Evolutionary conservation across 345 rosid species (phyloP), one percentile per base, ranked within the genome.

Genomic region (Alliaria petiolata): DNA sequence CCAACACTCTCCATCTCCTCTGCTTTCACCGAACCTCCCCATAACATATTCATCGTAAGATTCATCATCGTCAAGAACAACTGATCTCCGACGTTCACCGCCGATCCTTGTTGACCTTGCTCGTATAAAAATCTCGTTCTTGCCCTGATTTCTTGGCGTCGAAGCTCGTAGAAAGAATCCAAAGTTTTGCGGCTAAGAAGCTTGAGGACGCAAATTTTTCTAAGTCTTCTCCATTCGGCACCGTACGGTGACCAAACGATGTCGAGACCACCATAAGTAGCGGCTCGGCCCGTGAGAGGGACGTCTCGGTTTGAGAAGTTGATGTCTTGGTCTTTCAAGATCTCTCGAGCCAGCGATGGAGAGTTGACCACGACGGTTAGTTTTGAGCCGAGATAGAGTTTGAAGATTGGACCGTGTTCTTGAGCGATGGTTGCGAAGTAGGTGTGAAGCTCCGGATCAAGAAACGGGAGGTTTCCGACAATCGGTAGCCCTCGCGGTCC

Each of bases 1-100:
- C 75, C 80, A 15, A 79, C 44, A 14, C 25, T 62, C 4, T 53
- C 62, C 56, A 60, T 68, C n/a, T 78, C 57, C 16, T 72, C 72
- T n/a, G 82, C 82, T 53, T 66, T 25, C 38, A 80, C 69, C 14
- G 81, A 71, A 5, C 73, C 84, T 7, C 90, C 90, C 87, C 87
- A 85, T 46, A 79, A 22, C 90, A 83, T 83, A 65, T 65, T 76
- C 49, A 74, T 76, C 25, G 67, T 42, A n/a, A 74, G 74, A 52
- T 83, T 79, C 45, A 83, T 44, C 50, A 69, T 69, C 26, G 79
- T 76, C 43, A 67, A 36, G 33, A 80, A 81, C 61, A 73, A 9
- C 35, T 72, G 77, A 45, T 85, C 82, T 12, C 87, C 81, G 0
- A 83, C 59, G 28, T 82, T 72, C 5, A 83, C 80, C 1, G 78